Evolutionary conservation across 306 rosid species (phyloP).

Genomic region (Fragaria iinumae): DNA sequence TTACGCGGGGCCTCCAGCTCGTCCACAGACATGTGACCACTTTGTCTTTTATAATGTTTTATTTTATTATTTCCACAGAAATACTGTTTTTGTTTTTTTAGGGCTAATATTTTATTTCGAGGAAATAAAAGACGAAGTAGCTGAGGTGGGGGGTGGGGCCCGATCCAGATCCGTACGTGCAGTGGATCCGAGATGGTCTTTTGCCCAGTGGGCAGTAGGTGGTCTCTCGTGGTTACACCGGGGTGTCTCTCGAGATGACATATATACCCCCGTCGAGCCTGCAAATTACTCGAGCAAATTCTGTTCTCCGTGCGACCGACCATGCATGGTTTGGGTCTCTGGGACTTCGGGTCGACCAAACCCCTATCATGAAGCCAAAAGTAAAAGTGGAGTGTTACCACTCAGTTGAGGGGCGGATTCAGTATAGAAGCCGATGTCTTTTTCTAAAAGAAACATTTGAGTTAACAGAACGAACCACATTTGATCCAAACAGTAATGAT

Average conservation of each 20-base stretch:
- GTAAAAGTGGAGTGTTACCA: too few species aligned
- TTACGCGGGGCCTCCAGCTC: slow-evolving; percentile 13
- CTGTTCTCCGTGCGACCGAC: too few species aligned
- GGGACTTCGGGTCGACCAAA: too few species aligned
- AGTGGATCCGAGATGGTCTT: slow-evolving; percentile 36
- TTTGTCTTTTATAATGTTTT: background rate
- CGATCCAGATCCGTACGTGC: slow-evolving; percentile 27
- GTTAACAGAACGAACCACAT: too few species aligned
- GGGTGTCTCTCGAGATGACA: background rate
- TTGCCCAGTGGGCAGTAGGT: slow-evolving; percentile 12
- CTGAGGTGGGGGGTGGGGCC: slow-evolving; percentile 34
- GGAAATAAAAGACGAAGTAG: slow-evolving; percentile 22
- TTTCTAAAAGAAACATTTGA: too few species aligned
- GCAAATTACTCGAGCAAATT: background rate
- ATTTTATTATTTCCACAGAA: background rate
- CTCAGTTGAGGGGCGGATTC: too few species aligned
- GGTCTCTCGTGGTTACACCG: background rate
- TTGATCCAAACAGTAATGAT: too few species aligned
- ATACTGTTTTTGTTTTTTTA: background rate
- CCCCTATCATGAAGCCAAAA: too few species aligned
- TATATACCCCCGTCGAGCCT: slow-evolving; percentile 17
- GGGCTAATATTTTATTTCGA: background rate
- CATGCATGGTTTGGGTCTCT: too few species aligned
- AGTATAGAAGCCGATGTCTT: too few species aligned
- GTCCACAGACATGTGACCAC: slow-evolving; percentile 46